Percentiles rank a stretch among this genome's conserved stretches.
These are phyloP conservation scores for Lachnellula willkommii DNA, from an alignment of 2,329 filamentous ascomycete genomes.

Conservation along the genomic window DNA sequence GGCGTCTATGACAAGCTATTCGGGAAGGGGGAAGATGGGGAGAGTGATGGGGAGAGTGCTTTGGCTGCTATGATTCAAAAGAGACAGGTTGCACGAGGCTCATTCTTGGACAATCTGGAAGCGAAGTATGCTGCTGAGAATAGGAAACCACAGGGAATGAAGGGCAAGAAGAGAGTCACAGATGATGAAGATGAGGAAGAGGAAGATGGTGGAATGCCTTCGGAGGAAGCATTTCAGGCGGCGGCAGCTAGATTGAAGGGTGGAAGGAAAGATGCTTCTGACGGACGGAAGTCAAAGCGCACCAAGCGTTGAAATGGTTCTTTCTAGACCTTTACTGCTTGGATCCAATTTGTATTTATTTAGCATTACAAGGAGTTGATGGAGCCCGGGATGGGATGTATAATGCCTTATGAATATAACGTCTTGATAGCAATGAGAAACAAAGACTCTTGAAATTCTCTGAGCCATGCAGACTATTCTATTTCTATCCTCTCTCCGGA, in stretches of 20 bases:
- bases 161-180: constrained; percentile 46
- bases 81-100: constrained; percentile 59
- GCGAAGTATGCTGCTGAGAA: constrained; percentile 62
- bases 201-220: constrained; percentile 50
- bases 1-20: constrained; percentile 69
- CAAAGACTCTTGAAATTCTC: no score
- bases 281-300: constrained; percentile 22
- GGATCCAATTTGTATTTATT: not conserved
- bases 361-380: constrained; percentile 9
- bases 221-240: constrained; percentile 56
- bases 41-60: constrained; percentile 41
- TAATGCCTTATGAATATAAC: not conserved
- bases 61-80: constrained; percentile 71
- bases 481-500: not conserved
- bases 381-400: not conserved
- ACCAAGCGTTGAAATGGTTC: constrained; percentile 16
- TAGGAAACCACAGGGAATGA: constrained; percentile 40
- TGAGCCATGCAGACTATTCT: not conserved
- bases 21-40: constrained; percentile 45
- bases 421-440: not conserved
- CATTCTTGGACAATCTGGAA: constrained; percentile 68
- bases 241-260: constrained; percentile 45
- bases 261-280: constrained; percentile 1
- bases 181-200: constrained; percentile 63
- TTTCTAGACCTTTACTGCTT: not conserved